Base-by-base conservation (phyloP, 805 yeast species). In the Komagataella pastoris region DNA sequence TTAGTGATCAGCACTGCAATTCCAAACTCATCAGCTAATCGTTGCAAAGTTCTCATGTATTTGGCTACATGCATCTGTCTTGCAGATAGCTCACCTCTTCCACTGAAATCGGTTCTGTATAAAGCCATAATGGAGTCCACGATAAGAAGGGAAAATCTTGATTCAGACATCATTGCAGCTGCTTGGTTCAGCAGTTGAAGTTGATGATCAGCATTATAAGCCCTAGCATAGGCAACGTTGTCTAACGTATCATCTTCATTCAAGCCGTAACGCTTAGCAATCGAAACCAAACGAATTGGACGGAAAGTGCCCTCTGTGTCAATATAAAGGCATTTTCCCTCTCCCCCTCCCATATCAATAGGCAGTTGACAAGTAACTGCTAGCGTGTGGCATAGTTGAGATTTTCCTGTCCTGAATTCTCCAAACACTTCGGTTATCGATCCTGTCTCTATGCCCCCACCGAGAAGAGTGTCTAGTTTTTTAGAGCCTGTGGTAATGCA, bases 101-200 rank as follows among this genome's bases (percentile, higher is more conserved):
- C 99, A 17, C 89, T 76, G 64, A 80, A 93, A 69, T 93, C 99
- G 0, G 98, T 89, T 66, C 99, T 79, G 67, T 90, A 90, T 46
- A 90, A 73, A 0, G 97, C 95, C 97, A 95, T 93, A 54, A 93
- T 87, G 8, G 97, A 88, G 67, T 93, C 99, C n/a, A 93, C 97
- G 55, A 93, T 85, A 54, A 93, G 73, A 57, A 93, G 67, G 6
- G 96, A 83, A 60, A 93, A 93, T 56, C 98, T 76, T 21, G 96
- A 83, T 64, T 88, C 93, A 14, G 97, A 78, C 98, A 93, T 91
- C 95, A 91, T 85, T 56, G 83, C 83, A 10, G 97, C 95, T 0
- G 98, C 98, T 55, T 85, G 87, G 56, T 83, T 85, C 53, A 93
- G 73, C 52, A 93, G 76, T 65, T 84, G 87, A 57, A 87, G 72